A percentile compares a stretch with the other conserved stretches of the same genome.
phyloP scores from a whole-genome alignment of 2,329 filamentous ascomycete genomes.

The Fusarium sarcochroum region DNA sequence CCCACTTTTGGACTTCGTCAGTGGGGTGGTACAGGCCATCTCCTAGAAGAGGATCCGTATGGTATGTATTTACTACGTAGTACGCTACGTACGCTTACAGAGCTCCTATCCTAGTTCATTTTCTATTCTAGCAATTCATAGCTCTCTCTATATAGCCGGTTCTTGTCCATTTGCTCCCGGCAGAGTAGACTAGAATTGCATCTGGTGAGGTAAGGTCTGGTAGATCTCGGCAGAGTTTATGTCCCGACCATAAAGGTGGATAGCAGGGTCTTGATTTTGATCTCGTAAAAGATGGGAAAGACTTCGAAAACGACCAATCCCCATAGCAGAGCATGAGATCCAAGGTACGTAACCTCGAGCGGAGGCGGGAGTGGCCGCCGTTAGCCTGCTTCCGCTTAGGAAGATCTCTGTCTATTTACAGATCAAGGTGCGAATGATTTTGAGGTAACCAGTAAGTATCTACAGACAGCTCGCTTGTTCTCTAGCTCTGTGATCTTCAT shows the following conservation, averaged over 20 bases:
- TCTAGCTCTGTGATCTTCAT: too few species aligned
- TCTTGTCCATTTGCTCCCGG: too few species aligned
- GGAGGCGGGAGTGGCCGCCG: constrained; percentile 37
- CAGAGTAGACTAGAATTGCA: too few species aligned
- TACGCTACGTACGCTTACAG: too few species aligned
- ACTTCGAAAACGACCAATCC: background rate
- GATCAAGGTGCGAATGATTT: too few species aligned
- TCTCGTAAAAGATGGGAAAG: constrained; percentile 24
- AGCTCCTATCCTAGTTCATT: too few species aligned
- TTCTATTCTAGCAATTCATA: too few species aligned
- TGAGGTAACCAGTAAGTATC: too few species aligned
- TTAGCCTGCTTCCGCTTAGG: constrained; percentile 12
- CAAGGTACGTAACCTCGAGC: background rate
- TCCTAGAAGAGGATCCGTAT: too few species aligned
- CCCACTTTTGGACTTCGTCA: background rate
- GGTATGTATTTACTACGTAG: too few species aligned
- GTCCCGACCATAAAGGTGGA: background rate
- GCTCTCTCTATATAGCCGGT: too few species aligned
- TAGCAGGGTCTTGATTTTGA: background rate
- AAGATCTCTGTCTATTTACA: background rate
- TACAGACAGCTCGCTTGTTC: too few species aligned
- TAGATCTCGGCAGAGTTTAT: background rate
- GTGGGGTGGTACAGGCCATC: background rate
- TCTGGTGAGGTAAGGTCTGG: background rate
- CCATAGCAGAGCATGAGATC: constrained; percentile 6